Evolutionary conservation across 129 eudicot species (phyloP).

Genomic region (carrot (Daucus carota)): DH1_v3.0 NC_030385.2:7597501-7598000

Average conservation of each 20-base stretch:
- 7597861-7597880: constrained; percentile 18
- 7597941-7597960: constrained; percentile 13
- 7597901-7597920: constrained; percentile 31
- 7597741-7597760: neutral
- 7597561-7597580: too few relatives aligned
- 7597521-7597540: too few relatives aligned
- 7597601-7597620: too few relatives aligned
- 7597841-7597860: constrained; percentile 17
- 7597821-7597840: neutral
- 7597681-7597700: neutral
- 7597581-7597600: too few relatives aligned
- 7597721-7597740: constrained; percentile 6
- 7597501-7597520: too few relatives aligned
- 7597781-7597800: neutral
- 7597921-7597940: constrained; percentile 13
- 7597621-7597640: too few relatives aligned
- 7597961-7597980: constrained; percentile 14
- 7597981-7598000: constrained; percentile 1
- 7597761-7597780: neutral
- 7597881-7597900: constrained; percentile 10
- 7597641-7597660: neutral
- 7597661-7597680: neutral
- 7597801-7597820: neutral
- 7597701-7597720: neutral
- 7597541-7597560: too few relatives aligned